Base-by-base conservation (phyloP, 352 stramenopile species). In the Pythium plurisporium region DNA sequence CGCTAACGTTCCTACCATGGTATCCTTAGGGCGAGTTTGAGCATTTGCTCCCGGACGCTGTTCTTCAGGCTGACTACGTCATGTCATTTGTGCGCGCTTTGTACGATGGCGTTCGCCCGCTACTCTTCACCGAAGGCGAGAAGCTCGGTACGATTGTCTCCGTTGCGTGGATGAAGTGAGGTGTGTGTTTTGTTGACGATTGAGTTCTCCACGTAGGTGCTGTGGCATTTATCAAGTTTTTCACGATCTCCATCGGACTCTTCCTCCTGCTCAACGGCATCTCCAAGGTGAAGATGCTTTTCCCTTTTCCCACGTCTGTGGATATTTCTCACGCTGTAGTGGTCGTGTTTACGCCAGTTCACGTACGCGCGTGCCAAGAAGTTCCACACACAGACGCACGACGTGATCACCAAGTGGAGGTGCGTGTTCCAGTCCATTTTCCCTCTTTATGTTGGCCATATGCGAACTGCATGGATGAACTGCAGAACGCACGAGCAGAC, bases 21-120 rank as follows among this genome's bases (percentile, higher is more conserved):
- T n/a, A n/a, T n/a, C n/a, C 1, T 20, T 45, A 81, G 72, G 72
- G 63, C 44, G 72, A 81, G 54, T 78, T 70, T 33, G 64, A 78
- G 46, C 53, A 72, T 33, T 33, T 64, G 23, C 45, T 78, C n/a
- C 72, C 69, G 20, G 44, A 42, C 1, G 69, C 54, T 0, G 52
- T 81, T 22, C 40, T 67, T 1, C 63, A 81, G 14, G 69, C 72
- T 5, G 63, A 78, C 17, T 62, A 65, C 38, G 69, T 81, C n/a
- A 72, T 78, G 72, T 37, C 65, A 26, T 65, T 72, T 27, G 53
- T 81, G 20, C 38, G 69, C 14, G 50, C 64, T 15, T 31, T 73
- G 43, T 72, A 76, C 55, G 61, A 62, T 11, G 59, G 49, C 12
- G 54, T 81, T 25, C 69, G 69, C 25, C 69, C 72, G n/a, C 45